These are phyloP conservation scores for Cyclotella baltica DNA, from an alignment of 108 stramenopile genomes.

Conservation along the genomic window DNA sequence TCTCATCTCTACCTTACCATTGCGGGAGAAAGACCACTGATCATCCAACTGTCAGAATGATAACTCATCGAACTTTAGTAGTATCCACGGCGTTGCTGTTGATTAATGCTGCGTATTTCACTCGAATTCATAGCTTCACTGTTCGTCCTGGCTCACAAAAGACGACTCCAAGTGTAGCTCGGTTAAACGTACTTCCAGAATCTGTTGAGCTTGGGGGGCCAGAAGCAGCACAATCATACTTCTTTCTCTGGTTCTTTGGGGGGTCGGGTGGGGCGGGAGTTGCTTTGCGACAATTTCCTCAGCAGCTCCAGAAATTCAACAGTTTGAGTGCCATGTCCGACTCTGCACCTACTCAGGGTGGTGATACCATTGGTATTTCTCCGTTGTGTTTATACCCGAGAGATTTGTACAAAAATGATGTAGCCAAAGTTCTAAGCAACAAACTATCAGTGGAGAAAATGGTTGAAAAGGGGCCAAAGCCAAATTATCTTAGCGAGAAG, in stretches of 20 bases:
- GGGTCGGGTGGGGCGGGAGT: constrained; percentile 72
- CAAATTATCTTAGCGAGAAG: constrained; percentile 63
- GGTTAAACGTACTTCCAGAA: constrained; percentile 38
- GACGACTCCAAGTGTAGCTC: neutral
- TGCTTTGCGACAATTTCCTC: constrained; percentile 66
- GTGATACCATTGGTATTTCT: constrained; percentile 59
- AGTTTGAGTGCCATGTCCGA: constrained; percentile 54
- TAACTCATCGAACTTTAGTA: too few relatives aligned
- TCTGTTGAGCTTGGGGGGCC: constrained; percentile 18
- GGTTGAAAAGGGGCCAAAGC: constrained; percentile 63
- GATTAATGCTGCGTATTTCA: neutral
- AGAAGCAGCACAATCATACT: constrained; percentile 40
- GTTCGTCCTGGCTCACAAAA: neutral
- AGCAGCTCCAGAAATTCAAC: constrained; percentile 55
- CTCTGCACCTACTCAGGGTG: constrained; percentile 57
- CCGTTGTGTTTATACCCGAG: constrained; percentile 71
- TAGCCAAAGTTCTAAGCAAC: constrained; percentile 67
- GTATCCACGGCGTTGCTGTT: neutral
- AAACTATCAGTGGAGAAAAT: constrained; percentile 69
- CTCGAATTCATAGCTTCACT: neutral
- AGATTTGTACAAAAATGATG: constrained; percentile 64
- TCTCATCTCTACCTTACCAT: neutral
- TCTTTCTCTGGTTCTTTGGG: constrained; percentile 73
- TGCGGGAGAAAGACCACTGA: too few relatives aligned
- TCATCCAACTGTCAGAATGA: too few relatives aligned